phyloP scores from a whole-genome alignment of 2,329 filamentous ascomycete genomes.

The Aspergillus oerlinghausenensis region DNA sequence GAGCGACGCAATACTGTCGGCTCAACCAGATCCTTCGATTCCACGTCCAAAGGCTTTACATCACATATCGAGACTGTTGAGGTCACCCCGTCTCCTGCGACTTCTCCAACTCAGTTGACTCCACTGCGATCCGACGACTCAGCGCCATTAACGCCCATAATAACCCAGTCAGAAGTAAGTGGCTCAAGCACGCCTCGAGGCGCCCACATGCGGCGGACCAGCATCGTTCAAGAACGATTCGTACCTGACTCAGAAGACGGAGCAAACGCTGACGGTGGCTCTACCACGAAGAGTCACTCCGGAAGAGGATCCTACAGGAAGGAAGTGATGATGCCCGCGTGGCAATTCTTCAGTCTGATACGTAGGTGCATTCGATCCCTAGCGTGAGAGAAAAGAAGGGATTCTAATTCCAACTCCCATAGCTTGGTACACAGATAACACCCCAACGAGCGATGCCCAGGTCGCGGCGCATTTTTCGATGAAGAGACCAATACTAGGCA shows the following conservation, averaged over 20 bases:
- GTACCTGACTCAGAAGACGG: conserved; percentile 43
- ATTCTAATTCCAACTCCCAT: conserved; percentile 34
- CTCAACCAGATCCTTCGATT: conserved; percentile 38
- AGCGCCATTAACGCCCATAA: conserved; percentile 24
- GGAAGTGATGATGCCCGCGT: conserved; percentile 90
- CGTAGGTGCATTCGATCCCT: conserved; percentile 53
- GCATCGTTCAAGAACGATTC: conserved; percentile 43
- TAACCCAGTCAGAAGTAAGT: conserved; percentile 23
- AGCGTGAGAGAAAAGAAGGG: conserved; percentile 12
- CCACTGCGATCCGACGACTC: conserved; percentile 19
- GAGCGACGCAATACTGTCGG: conserved; percentile 56
- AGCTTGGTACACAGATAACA: conserved; percentile 81
- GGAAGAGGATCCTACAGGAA: conserved; percentile 53
- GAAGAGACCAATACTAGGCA: conserved; percentile 78
- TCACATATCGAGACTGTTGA: conserved; percentile 42
- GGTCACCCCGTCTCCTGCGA: conserved; percentile 34
- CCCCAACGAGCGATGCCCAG: conserved; percentile 64
- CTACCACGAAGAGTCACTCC: conserved; percentile 22
- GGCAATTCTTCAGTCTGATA: conserved; percentile 94
- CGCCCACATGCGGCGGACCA: conserved; percentile 28
- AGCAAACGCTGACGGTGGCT: conserved; percentile 26
- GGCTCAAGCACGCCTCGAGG: conserved; percentile 21
- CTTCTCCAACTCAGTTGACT: conserved; percentile 26
- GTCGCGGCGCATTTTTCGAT: conserved; percentile 84
- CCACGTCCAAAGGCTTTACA: conserved; percentile 32